Evolutionary conservation across 1,284 basidiomycete species (phyloP), one percentile per base, ranked within the genome.

Genomic region (Fistulinella cinereoalba): DNA sequence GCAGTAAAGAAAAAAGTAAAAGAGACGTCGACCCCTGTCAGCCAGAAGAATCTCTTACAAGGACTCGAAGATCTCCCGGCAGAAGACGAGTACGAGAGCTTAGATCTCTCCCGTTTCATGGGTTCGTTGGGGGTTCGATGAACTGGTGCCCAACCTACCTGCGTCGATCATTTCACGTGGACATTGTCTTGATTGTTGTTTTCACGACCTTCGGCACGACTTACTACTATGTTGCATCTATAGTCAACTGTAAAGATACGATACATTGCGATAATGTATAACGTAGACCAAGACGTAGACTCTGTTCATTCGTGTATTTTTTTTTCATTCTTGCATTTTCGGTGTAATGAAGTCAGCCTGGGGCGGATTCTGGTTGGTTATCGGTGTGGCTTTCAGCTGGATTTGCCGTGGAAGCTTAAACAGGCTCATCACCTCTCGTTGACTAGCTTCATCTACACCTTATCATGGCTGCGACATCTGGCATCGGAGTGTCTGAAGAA

Each of bases 1-100:
- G 71, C 75, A 43, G 70, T 74, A 53, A 83, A 77, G 50, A 83
- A 77, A 62, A 60, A 80, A 50, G 71, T 71, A 31, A 81, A 76
- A 55, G 79, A 83, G 43, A 53, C 66, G 12, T 56, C 66, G 36
- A 79, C 79, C 16, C 72, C 81, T 34, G 66, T 77, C 41, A 79
- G 72, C 44, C 84, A 89, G 61, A 92, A 88, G 70, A 90, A 87
- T 62, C 73, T 94, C 29, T 71, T 96, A 22, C 83, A 87, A 49
- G 92, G 90, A 16, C 71, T 97, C 46, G 92, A 95, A 58, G 93
- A 95, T 57, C 71, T 96, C 37, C 92, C 92, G 11, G 73, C 86
- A 29, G 92, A 94, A 64, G 88, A 93, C 49, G 92, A 97, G 69
- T 96, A 96, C 63, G 83, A 91, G 59, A 82, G 82, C 44, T 69